Conservation (phyloP, 2,329 filamentous ascomycete genomes). For the Exophiala sp. region DNA sequence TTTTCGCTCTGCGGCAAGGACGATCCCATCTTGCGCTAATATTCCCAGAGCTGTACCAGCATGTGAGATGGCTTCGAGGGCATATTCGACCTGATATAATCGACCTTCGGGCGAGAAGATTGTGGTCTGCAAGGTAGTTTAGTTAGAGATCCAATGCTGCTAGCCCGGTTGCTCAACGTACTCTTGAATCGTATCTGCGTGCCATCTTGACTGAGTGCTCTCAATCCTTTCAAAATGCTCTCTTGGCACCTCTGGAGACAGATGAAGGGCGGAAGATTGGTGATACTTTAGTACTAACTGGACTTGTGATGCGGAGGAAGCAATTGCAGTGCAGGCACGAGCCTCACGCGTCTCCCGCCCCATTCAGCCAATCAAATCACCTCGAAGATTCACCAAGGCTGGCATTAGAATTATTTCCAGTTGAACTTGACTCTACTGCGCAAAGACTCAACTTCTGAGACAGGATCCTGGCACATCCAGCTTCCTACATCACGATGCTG, state of each 20-base stretch:
- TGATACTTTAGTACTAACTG: background rate
- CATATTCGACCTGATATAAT: constrained; percentile 99
- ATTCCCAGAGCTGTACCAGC: constrained; percentile 96
- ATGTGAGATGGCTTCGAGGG: constrained; percentile 96
- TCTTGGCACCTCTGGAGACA: background rate
- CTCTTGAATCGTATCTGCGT: constrained; percentile 94
- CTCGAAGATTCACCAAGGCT: background rate
- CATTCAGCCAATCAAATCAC: constrained; percentile 16
- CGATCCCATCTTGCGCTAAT: constrained; percentile 95
- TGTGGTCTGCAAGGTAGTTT: constrained; percentile 66
- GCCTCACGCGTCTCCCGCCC: constrained; percentile 15
- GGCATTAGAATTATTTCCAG: background rate
- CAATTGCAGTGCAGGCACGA: constrained; percentile 15
- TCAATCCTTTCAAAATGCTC: too few species aligned
- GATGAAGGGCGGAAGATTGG: background rate
- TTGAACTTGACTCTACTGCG: background rate
- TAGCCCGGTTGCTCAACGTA: constrained; percentile 47
- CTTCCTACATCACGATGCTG: constrained; percentile 52
- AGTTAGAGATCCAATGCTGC: constrained; percentile 25
- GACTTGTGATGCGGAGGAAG: background rate
- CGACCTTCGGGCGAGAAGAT: constrained; percentile 99
- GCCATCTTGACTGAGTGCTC: constrained; percentile 62
- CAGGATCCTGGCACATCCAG: background rate
- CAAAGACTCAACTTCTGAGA: background rate
- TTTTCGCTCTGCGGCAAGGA: constrained; percentile 95